Percentiles rank a stretch among this genome's conserved stretches.
Evolutionary conservation across 106 monocot genomes (phyloP).

Genomic region (Acorus gramineus): DNA sequence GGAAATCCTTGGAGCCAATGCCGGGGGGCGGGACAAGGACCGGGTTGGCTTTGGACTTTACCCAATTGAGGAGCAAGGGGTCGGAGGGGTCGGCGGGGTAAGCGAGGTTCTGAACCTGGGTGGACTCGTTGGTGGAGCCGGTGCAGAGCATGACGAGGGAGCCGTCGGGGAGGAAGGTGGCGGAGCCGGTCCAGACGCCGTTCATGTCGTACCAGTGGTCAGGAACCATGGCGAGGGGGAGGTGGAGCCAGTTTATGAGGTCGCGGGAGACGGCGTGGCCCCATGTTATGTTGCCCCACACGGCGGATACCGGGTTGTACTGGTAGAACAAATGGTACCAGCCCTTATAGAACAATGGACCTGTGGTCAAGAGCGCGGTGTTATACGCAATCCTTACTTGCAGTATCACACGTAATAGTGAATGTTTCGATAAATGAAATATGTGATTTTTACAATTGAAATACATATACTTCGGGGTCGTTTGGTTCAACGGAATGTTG

Average conservation of each 20-base stretch:
- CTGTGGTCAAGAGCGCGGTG: constrained; percentile 1
- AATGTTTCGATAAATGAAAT: no score
- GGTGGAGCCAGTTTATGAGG: constrained; percentile 51
- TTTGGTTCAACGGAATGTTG: no score
- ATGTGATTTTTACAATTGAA: no score
- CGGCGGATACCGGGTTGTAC: constrained; percentile 40
- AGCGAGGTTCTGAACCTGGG: constrained; percentile 46
- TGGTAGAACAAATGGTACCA: constrained; percentile 90
- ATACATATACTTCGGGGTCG: no score
- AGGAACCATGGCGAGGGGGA: constrained; percentile 42
- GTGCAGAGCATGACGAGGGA: constrained; percentile 45
- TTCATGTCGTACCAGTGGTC: constrained; percentile 58
- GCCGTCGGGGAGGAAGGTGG: constrained; percentile 37
- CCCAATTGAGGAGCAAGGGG: constrained; percentile 35
- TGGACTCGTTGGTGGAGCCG: constrained; percentile 23
- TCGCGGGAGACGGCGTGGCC: constrained; percentile 56
- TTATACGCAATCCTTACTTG: neutral
- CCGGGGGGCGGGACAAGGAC: constrained; percentile 26
- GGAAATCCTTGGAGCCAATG: constrained; percentile 32
- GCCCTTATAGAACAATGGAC: constrained; percentile 53
- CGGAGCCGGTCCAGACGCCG: constrained; percentile 69
- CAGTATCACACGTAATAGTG: no score
- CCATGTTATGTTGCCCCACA: constrained; percentile 77
- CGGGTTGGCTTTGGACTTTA: constrained; percentile 38
- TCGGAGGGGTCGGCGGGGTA: constrained; percentile 31